Evolutionary conservation across 2,329 filamentous ascomycete genomes (phyloP).

Genomic region (Ophiosphaerella narmari): DNA sequence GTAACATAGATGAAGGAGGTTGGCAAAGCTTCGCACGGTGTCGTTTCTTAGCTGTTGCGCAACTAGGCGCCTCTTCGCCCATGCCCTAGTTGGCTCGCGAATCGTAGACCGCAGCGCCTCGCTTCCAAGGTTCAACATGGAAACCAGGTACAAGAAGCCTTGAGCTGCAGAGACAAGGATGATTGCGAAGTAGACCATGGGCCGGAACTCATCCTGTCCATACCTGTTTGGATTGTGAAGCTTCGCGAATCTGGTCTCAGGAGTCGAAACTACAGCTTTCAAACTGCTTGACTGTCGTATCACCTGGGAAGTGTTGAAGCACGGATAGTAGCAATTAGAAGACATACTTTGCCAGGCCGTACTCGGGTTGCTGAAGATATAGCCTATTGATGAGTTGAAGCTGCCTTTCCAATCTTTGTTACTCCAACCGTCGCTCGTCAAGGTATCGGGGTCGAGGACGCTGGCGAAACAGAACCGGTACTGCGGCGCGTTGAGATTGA

Average conservation of each 20-base stretch:
- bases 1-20: background rate
- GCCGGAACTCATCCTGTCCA: conserved; percentile 6
- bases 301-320: conserved; percentile 14
- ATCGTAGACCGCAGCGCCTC: conserved; percentile 5
- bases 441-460: conserved; percentile 1
- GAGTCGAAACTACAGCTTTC: conserved; percentile 8
- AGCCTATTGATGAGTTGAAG: conserved; percentile 8
- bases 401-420: conserved; percentile 5
- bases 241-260: conserved; percentile 9
- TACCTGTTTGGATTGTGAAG: conserved; percentile 5
- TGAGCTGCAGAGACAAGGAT: conserved; percentile 11
- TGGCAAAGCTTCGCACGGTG: background rate
- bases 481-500: conserved; percentile 8
- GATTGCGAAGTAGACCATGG: conserved; percentile 8
- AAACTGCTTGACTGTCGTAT: conserved; percentile 7
- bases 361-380: conserved; percentile 6
- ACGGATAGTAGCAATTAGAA: conserved; percentile 14
- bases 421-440: conserved; percentile 12
- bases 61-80: conserved; percentile 1
- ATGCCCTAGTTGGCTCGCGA: conserved; percentile 9
- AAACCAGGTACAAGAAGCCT: conserved; percentile 11
- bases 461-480: conserved; percentile 13
- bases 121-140: conserved; percentile 7
- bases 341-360: conserved; percentile 9
- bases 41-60: conserved; percentile 6